A percentile compares a stretch with the other conserved stretches of the same genome.
phyloP scores from a whole-genome alignment of 2,329 filamentous ascomycete genomes.

The Fonsecaea multimorphosa region DNA sequence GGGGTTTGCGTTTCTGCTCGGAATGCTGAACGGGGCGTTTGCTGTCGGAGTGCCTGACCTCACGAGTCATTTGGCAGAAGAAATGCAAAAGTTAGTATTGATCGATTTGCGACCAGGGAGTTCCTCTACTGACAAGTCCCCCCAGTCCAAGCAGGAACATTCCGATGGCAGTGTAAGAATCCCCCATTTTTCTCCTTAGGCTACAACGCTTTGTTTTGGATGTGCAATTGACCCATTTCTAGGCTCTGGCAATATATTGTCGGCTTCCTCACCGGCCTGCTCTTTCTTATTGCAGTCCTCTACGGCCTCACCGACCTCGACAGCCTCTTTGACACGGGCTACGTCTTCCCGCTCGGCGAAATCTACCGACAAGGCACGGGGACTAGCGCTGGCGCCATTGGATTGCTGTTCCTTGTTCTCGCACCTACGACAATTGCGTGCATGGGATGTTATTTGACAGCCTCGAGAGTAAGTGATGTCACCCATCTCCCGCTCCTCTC shows the following conservation, averaged over 20 bases:
- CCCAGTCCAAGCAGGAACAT: conserved; percentile 58
- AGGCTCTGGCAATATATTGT: conserved; percentile 50
- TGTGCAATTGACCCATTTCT: background rate
- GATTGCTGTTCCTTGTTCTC: conserved; percentile 61
- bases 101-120: background rate
- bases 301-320: conserved; percentile 57
- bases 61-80: conserved; percentile 69
- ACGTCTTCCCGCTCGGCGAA: conserved; percentile 67
- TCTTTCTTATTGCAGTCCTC: conserved; percentile 58
- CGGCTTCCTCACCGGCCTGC: conserved; percentile 55
- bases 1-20: conserved; percentile 68
- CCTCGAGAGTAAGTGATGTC: conserved; percentile 13
- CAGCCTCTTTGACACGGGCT: conserved; percentile 42
- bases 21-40: conserved; percentile 74
- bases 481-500: background rate
- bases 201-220: background rate
- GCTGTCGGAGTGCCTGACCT: conserved; percentile 70
- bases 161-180: conserved; percentile 53
- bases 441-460: conserved; percentile 22
- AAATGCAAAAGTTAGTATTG: conserved; percentile 59
- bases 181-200: background rate
- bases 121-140: background rate
- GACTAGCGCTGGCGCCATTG: conserved; percentile 57
- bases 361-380: conserved; percentile 68
- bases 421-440: conserved; percentile 49